phyloP scores from a whole-genome alignment of 495 filamentous ascomycete species.

The Poronia punctata region DNA sequence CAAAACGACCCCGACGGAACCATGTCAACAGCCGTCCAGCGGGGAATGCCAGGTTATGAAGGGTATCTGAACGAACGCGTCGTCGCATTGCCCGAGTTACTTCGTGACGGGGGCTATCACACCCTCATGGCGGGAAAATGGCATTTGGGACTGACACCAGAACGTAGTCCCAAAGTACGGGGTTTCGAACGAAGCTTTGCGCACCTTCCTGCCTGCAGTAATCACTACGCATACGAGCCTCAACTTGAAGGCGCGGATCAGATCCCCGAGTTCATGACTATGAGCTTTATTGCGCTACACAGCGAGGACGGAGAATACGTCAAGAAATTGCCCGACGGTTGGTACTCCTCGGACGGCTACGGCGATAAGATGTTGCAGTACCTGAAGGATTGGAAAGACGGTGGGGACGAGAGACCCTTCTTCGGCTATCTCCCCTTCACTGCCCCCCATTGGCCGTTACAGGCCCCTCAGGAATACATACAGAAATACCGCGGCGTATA shows the following conservation, averaged over 20 bases:
- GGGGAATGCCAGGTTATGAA: slow-evolving; percentile 57
- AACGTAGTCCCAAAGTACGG: slow-evolving; percentile 33
- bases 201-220: slow-evolving; percentile 39
- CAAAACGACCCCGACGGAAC: slow-evolving; percentile 30
- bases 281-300: slow-evolving; percentile 49
- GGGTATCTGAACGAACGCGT: slow-evolving; percentile 59
- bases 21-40: slow-evolving; percentile 27
- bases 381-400: slow-evolving; percentile 48
- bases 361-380: slow-evolving; percentile 51
- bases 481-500: slow-evolving; percentile 50
- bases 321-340: slow-evolving; percentile 47
- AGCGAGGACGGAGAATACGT: slow-evolving; percentile 48
- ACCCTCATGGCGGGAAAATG: slow-evolving; percentile 60
- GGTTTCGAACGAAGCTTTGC: slow-evolving; percentile 40
- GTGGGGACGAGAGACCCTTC: slow-evolving; percentile 46
- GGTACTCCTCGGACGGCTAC: slow-evolving; percentile 52
- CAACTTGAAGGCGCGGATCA: slow-evolving; percentile 31
- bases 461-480: slow-evolving; percentile 50
- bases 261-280: slow-evolving; percentile 46
- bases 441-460: slow-evolving; percentile 57
- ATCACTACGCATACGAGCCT: slow-evolving; percentile 57
- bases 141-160: slow-evolving; percentile 41
- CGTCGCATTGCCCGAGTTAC: slow-evolving; percentile 53
- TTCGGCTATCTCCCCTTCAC: slow-evolving; percentile 56
- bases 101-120: slow-evolving; percentile 55